Evolutionary conservation across 2,329 filamentous ascomycete species (phyloP).

Genomic region (Talaromyces sp.): DNA sequence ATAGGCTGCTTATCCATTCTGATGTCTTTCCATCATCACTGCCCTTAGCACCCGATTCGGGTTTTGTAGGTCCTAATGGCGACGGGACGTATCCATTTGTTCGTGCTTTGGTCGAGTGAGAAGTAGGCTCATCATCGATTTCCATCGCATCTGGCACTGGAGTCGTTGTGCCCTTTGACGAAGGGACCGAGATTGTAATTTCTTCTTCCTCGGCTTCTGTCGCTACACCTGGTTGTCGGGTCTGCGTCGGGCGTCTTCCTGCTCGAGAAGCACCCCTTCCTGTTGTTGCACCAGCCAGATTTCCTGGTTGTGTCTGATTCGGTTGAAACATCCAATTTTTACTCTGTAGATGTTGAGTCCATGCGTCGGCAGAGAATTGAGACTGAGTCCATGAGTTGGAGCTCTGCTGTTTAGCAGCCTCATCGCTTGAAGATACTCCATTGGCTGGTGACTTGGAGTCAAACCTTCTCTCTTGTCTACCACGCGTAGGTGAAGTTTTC

Average conservation of each 20-base stretch:
- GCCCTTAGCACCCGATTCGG: conserved; percentile 18
- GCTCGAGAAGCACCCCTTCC: conserved; percentile 34
- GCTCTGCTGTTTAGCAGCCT: conserved; percentile 24
- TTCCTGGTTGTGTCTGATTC: conserved; percentile 26
- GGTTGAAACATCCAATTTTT: conserved; percentile 27
- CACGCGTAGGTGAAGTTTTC: conserved; percentile 20
- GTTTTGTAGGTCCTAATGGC: conserved; percentile 17
- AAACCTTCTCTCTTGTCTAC: conserved; percentile 20
- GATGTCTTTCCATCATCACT: conserved; percentile 20
- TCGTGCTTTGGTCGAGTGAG: conserved; percentile 15
- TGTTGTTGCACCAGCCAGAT: conserved; percentile 29
- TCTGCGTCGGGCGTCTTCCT: conserved; percentile 25
- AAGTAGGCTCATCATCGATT: conserved; percentile 38
- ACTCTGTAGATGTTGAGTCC: conserved; percentile 37
- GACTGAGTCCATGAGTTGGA: conserved; percentile 33
- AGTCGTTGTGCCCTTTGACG: conserved; percentile 21
- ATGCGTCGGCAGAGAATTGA: conserved; percentile 39
- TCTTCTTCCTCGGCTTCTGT: conserved; percentile 40
- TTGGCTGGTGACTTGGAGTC: conserved; percentile 20
- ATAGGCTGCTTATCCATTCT: conserved; percentile 23
- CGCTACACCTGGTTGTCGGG: conserved; percentile 36
- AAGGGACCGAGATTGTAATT: conserved; percentile 28
- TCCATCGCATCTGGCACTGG: conserved; percentile 44
- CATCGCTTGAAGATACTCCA: conserved; percentile 20
- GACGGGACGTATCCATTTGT: conserved; percentile 22